Evolutionary conservation across 1,284 basidiomycete species (phyloP), one percentile per base, ranked within the genome.

Genomic region (Jaminaea rosea): DNA sequence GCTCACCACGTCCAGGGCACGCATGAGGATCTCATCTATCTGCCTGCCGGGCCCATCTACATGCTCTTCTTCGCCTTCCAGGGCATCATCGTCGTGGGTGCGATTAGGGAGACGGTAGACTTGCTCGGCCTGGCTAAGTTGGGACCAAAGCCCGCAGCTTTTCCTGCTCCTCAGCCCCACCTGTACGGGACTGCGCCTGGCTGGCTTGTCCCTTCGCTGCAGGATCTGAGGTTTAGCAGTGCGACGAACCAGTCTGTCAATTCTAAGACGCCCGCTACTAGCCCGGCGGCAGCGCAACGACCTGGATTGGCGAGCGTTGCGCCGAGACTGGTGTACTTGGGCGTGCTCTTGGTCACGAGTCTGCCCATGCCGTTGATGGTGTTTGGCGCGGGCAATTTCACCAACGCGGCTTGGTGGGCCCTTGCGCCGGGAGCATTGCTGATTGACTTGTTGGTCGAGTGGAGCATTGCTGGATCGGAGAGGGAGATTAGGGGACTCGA

Each of bases 31-130:
- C 50, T 73, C 11, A 65, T 63, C 37, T 67, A 67, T 37, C 61
- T 73, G 29, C 71, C 71, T 15, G 69, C 67, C 0, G 62, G 64
- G 34, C 71, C 71, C 9, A 64, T 73, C 59, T 73, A 73, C 58
- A 19, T 65, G 13, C 11, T 63, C 56, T 64, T 66, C 52, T 60
- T 69, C 31, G 32, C 49, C 15, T 37, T 52, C 31, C 63, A 64
- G 46, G 63, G 62, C 26, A 55, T 54, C 49, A 31, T 67, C 26
- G 54, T 73, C 41, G 61, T 47, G 47, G 48, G 56, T 7, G 58
- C 59, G 0, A 41, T 32, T 0, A 39, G 59, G 47, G 71, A 73
- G 47, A 47, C 63, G 9, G 47, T 64, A 17, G 53, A 58, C 10
- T 46, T 55, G 19, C 60, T 69, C 59, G 62, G 60, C 21, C 54